phyloP scores from a whole-genome alignment of 1,284 basidiomycete genomes.

The Cutaneotrichosporon curvatum region DNA sequence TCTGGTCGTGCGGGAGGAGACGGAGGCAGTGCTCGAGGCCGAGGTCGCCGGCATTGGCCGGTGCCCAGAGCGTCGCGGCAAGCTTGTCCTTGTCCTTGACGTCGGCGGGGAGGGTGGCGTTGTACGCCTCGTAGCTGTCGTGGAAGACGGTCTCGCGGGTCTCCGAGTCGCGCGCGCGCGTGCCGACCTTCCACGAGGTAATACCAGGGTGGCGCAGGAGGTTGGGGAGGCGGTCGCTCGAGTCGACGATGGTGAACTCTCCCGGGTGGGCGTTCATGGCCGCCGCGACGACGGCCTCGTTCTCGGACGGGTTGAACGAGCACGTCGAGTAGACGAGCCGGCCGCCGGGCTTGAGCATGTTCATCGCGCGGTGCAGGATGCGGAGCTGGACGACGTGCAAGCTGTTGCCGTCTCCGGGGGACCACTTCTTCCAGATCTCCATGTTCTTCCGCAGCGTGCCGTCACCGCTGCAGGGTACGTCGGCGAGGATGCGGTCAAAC shows the following conservation, averaged over 20 bases:
- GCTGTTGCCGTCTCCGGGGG: constrained; percentile 78
- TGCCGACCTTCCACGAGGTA: constrained; percentile 62
- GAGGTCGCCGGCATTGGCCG: constrained; percentile 85
- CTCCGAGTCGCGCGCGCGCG: constrained; percentile 20
- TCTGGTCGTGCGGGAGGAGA: constrained; percentile 90
- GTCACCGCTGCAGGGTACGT: constrained; percentile 94
- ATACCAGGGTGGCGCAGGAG: constrained; percentile 71
- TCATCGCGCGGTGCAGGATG: constrained; percentile 86
- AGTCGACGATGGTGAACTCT: constrained; percentile 79
- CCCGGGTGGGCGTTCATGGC: constrained; percentile 67
- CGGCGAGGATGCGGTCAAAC: constrained; percentile 91
- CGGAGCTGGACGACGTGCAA: constrained; percentile 88
- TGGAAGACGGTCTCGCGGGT: constrained; percentile 13
- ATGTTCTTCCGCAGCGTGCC: constrained; percentile 93
- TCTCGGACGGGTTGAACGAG: constrained; percentile 94
- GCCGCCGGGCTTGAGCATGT: constrained; percentile 75
- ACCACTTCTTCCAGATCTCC: constrained; percentile 93
- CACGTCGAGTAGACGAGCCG: constrained; percentile 97
- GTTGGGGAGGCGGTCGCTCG: constrained; percentile 61
- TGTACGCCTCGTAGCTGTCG: constrained; percentile 33
- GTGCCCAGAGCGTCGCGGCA: constrained; percentile 58
- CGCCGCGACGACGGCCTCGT: constrained; percentile 90
- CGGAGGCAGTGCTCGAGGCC: constrained; percentile 97
- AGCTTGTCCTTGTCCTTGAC: constrained; percentile 51
- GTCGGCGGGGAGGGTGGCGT: constrained; percentile 25